Base-by-base conservation (phyloP, 2,329 filamentous ascomycete genomes). In the Stachybotrys echinatus region DNA sequence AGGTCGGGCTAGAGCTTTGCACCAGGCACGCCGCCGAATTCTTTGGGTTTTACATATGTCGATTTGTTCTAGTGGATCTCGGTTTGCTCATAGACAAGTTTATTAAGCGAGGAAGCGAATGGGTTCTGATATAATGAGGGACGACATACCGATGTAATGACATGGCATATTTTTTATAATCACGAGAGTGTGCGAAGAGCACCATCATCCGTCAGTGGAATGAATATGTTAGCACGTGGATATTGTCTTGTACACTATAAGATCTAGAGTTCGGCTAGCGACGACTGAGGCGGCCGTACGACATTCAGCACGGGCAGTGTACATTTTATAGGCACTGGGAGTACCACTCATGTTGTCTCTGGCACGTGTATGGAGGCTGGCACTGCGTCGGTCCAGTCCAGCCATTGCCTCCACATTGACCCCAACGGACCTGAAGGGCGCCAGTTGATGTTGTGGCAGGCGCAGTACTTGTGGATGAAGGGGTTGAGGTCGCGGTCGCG, bases 1-100 rank as follows among this genome's bases (percentile, higher is more conserved):
- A 96, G 64, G 92, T 99, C 48, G 94, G 94, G 10, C 81, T 99
- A 31, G 94, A 99, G 70, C 80, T 99, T 39, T 94, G 90, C 65
- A 91, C 91, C 34, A 83, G 92, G 39, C 92, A 96, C 67, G 94
- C 92, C 7, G 89, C 92, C 31, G 94, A 99, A 69, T 99, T 99
- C 70, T 99, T 99, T 66, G 92, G 87, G 17, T 96, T 99, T 69
- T 97, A 94, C 66, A 80, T 99, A 23, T 96, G 92, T 69, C 87
- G 94, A 18, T 99, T 99, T 65, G 91, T 92, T n/a, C 74, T 99
- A 53, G 78, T 84, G 4, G 94, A 99, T 67, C 73, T 99, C 53
- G 80, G 84, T 38, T 68, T 94, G 64, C 76, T 99, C 73, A 75
- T 99, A 58, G 94, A 99, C 68, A 99, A 97, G 67, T 97, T 94